These are phyloP conservation scores for Phallus indusiatus DNA, from an alignment of 768 basidiomycete species.

Conservation along the genomic window DNA sequence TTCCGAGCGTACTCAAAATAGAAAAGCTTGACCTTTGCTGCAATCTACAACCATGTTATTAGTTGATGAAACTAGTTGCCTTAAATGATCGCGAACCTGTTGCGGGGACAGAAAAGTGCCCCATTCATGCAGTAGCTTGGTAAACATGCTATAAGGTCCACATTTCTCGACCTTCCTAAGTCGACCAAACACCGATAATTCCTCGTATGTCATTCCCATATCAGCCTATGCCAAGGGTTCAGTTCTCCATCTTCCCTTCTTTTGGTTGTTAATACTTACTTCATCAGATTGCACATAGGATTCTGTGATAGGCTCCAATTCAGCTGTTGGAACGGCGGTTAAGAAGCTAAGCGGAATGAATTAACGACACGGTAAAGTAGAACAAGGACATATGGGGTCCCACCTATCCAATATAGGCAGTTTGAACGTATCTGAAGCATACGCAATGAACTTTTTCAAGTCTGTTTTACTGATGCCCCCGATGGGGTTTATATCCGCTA, in stretches of 20 bases:
- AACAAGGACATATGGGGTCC: constrained; percentile 10
- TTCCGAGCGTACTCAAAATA: constrained; percentile 96
- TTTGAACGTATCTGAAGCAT: constrained; percentile 68
- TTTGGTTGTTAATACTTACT: constrained; percentile 30
- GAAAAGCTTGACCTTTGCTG: constrained; percentile 94
- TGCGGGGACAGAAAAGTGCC: constrained; percentile 72
- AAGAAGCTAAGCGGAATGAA: constrained; percentile 57
- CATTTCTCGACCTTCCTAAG: constrained; percentile 95
- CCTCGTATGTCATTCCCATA: constrained; percentile 99
- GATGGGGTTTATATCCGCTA: constrained; percentile 97
- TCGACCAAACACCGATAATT: constrained; percentile 86
- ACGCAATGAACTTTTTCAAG: constrained; percentile 89
- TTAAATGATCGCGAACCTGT: constrained; percentile 41
- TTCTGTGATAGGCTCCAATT: constrained; percentile 91
- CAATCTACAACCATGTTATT: constrained; percentile 49
- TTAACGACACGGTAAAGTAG: neutral
- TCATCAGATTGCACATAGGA: constrained; percentile 95
- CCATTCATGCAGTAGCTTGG: constrained; percentile 93
- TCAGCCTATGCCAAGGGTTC: constrained; percentile 51
- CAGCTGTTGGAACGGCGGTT: constrained; percentile 87
- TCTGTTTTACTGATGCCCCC: constrained; percentile 98
- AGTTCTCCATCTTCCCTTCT: constrained; percentile 3
- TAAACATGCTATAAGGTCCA: constrained; percentile 96
- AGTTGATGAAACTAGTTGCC: constrained; percentile 2
- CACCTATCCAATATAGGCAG: constrained; percentile 77